These are phyloP conservation scores for Flaveria sonorensis DNA, from an alignment of 129 eudicot genomes.

Conservation along the genomic window DNA sequence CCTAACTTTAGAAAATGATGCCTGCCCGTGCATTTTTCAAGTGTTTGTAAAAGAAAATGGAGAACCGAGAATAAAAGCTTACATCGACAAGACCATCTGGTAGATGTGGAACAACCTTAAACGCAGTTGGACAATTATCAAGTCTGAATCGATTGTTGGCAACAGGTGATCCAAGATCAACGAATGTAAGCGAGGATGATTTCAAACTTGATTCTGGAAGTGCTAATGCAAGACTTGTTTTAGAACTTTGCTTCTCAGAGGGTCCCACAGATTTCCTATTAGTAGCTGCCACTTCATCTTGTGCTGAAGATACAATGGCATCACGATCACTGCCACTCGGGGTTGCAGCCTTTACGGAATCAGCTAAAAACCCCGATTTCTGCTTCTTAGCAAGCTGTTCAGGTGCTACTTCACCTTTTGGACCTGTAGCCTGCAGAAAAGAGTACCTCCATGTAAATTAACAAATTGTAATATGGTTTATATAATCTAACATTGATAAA, in stretches of 20 bases:
- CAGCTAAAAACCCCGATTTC: conserved; percentile 45
- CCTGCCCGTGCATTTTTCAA: conserved; percentile 14
- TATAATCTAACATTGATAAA: background rate
- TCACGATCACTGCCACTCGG: conserved; percentile 35
- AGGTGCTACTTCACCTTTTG: conserved; percentile 55
- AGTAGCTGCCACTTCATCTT: conserved; percentile 35
- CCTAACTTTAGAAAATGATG: conserved; percentile 3
- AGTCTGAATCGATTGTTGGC: conserved; percentile 60
- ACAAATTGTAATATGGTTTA: background rate
- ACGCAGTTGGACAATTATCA: conserved; percentile 79
- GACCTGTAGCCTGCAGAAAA: conserved; percentile 64
- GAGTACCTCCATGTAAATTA: background rate
- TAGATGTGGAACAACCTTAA: conserved; percentile 61
- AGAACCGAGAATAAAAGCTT: conserved; percentile 26
- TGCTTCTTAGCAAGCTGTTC: conserved; percentile 59
- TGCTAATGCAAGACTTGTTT: conserved; percentile 30
- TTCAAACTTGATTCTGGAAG: conserved; percentile 48
- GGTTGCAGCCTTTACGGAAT: conserved; percentile 44
- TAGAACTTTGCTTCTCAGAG: conserved; percentile 36
- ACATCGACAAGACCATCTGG: conserved; percentile 77
- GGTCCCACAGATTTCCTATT: conserved; percentile 38
- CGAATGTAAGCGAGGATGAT: conserved; percentile 52
- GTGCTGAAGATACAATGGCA: conserved; percentile 39
- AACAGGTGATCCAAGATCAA: conserved; percentile 46
- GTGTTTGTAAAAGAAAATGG: conserved; percentile 17